Evolutionary conservation across 148 eudicot genomes (phyloP).

Genomic region (Agrostemma githago): DNA sequence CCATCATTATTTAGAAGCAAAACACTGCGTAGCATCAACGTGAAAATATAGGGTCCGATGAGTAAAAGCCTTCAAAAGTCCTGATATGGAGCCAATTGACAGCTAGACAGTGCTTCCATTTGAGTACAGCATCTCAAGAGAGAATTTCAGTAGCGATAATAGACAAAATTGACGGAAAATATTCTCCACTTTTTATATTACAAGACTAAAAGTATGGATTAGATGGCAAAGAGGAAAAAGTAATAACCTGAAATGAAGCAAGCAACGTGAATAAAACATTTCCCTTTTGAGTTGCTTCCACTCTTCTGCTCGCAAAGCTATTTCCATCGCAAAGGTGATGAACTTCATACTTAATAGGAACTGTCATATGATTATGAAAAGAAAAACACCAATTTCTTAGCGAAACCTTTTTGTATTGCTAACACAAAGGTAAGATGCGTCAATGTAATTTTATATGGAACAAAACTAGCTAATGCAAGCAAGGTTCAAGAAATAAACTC

Average conservation of each 20-base stretch:
- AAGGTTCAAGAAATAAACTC: conserved; percentile 31
- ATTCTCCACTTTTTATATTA: not conserved
- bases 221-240: conserved; percentile 1
- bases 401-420: not conserved
- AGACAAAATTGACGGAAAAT: too few species aligned
- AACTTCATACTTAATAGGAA: conserved; percentile 86
- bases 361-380: conserved; percentile 36
- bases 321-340: conserved; percentile 90
- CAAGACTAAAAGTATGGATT: not conserved
- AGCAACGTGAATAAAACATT: conserved; percentile 75
- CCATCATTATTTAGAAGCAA: too few species aligned
- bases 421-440: not conserved
- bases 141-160: too few species aligned
- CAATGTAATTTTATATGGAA: not conserved
- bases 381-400: not conserved
- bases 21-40: too few species aligned
- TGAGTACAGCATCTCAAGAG: too few species aligned
- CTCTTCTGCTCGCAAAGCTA: conserved; percentile 81
- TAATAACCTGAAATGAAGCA: conserved; percentile 86
- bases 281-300: conserved; percentile 91
- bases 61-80: too few species aligned
- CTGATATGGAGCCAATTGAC: too few species aligned
- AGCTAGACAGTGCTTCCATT: too few species aligned
- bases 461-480: not conserved
- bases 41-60: too few species aligned